Percentiles rank a stretch among this genome's conserved stretches.
Conservation (phyloP, 768 basidiomycete species). For the Leccinum variicolor region DNA sequence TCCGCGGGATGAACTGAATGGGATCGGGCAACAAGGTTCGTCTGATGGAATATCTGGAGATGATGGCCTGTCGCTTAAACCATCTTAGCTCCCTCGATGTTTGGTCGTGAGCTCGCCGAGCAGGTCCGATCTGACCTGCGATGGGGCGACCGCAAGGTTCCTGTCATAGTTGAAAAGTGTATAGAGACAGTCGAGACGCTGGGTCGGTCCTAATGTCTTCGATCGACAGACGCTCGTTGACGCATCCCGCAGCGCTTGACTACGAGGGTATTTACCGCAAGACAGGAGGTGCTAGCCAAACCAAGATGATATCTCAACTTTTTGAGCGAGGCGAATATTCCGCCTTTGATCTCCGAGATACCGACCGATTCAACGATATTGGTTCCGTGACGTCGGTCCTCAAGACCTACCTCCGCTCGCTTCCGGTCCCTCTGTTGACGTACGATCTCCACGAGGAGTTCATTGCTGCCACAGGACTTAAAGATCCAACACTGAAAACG, state of each 20-base stretch:
- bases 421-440: constrained; percentile 89
- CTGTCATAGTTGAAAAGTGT: constrained; percentile 92
- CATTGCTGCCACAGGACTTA: constrained; percentile 68
- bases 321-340: constrained; percentile 92
- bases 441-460: constrained; percentile 90
- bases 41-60: background rate
- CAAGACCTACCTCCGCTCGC: constrained; percentile 92
- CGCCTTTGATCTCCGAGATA: constrained; percentile 84
- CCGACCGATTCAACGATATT: constrained; percentile 93
- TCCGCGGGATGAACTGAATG: constrained; percentile 30
- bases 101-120: constrained; percentile 83
- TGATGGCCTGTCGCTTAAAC: constrained; percentile 17
- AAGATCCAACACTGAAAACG: constrained; percentile 59
- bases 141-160: constrained; percentile 62
- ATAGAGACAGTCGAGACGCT: constrained; percentile 87
- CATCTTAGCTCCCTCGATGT: constrained; percentile 77
- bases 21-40: constrained; percentile 20
- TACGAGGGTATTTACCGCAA: constrained; percentile 99
- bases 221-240: background rate
- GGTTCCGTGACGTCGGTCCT: constrained; percentile 95
- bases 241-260: constrained; percentile 64
- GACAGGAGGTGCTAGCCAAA: constrained; percentile 88
- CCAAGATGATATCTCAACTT: constrained; percentile 88
- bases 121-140: constrained; percentile 71
- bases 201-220: constrained; percentile 47